Evolutionary conservation across 2,329 filamentous ascomycete genomes (phyloP), one percentile per base, ranked within the genome.

Genomic region (Cryphonectria parasitica): DNA sequence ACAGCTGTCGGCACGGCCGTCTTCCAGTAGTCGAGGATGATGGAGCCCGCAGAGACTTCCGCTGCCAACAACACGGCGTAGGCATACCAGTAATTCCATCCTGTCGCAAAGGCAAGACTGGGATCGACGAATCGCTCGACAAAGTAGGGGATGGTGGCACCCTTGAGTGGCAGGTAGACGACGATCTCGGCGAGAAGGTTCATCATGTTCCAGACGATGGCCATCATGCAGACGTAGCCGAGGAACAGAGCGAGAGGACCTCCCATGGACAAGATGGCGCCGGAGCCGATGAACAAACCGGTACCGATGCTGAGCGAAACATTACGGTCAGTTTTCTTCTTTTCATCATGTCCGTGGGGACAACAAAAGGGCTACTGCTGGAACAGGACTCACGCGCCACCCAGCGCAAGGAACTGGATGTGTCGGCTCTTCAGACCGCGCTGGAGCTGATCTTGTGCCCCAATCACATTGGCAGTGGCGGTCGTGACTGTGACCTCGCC

Each of bases 121-220:
- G 86, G 85, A 74, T 90, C 87, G 41, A 94, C 86, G 76, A 95
- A 93, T 31, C 92, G 90, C 58, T 72, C 71, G 49, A 89, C 87
- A n/a, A 92, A 91, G 76, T 94, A 95, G 58, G 90, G 86, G 41
- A 91, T 92, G 78, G 95, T 95, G 56, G 91, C 90, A 70, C 92
- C 93, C 28, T 91, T 84, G 49, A 95, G 89, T 7, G 93, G 93
- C 39, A 95, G 89, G 75, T 90, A 93, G 15, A 92, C 90, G 13
- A 92, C 90, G 86, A 96, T 91, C 81, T 97, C 89, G 65, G 88
- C 88, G 43, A 91, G 82, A 56, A 85, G 86, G 65, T 86, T 85
- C 90, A 95, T 94, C 80, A 95, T 90, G 6, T 89, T 90, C 83
- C 88, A 95, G 62, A 96, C 88, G 71, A 95, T 87, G 22, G 88